Evolutionary conservation across 139 green algal genomes (phyloP), one percentile per base, ranked within the genome.

Genomic region (Raphidocelis subcapitata): DNA sequence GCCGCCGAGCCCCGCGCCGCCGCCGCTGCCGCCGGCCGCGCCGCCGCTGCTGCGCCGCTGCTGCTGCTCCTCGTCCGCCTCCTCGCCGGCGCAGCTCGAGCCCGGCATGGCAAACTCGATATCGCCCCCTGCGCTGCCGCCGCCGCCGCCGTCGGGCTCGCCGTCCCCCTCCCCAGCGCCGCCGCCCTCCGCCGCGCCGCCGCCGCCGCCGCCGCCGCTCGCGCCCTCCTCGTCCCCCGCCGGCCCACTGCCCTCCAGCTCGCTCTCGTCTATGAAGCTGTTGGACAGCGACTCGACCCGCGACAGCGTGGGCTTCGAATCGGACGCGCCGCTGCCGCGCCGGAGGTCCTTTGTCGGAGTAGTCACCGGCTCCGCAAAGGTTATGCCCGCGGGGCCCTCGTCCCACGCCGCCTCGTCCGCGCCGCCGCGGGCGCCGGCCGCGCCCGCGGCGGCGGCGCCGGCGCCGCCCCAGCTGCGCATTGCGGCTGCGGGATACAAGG

Each of bases 251-350:
- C 65, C 51, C 3, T 37, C 31, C 15, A 35, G 26, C 1, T 77
- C 70, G 55, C 46, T 61, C 49, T 78, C 72, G 28, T 78, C 72
- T 12, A 78, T 89, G 62, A 89, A 86, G 0, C 75, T 85, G 75
- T 77, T 84, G 49, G 78, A 85, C 0, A 89, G 76, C 0, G 81
- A 87, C 75, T 86, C 84, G 0, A 89, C 84, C 5, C 84, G 78
- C 1, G 80, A 85, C 29, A 89, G 72, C 56, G 82, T 74, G 8
- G 76, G 77, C 21, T 68, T 65, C 0, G 51, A 46, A n/a, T 81
- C 77, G 24, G 73, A 75, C 4, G 41, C 18, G 21, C 2, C 66
- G 37, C 41, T 60, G 62, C 72, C 62, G 54, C 67, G 62, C 16
- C 51, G 32, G 4, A 51, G 46, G 36, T 64, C 65, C 65, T 86